Percentiles rank a stretch among this genome's conserved stretches.
Conservation (phyloP, 2,329 filamentous ascomycete species). For the Phialemoniopsis sp. region DNA sequence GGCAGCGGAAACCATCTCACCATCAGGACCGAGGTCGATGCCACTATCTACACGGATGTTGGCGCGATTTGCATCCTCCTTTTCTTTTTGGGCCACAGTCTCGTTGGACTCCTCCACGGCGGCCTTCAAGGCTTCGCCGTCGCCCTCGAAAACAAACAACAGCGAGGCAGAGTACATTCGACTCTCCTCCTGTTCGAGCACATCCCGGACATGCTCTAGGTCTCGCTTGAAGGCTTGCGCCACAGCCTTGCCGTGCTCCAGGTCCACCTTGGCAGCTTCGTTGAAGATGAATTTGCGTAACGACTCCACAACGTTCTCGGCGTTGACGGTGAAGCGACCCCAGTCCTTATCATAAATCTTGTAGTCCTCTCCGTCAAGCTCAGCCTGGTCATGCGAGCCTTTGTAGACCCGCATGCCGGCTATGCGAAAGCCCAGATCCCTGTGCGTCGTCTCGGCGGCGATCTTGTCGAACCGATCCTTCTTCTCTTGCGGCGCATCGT, state of each 20-base stretch:
- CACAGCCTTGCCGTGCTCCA: conserved; percentile 52
- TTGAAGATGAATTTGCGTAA: conserved; percentile 58
- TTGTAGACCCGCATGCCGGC: conserved; percentile 63
- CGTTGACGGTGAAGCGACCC: conserved; percentile 47
- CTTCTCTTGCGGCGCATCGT: conserved; percentile 59
- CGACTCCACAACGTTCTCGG: conserved; percentile 48
- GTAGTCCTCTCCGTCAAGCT: conserved; percentile 52
- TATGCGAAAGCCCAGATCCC: conserved; percentile 56
- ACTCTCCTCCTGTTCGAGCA: conserved; percentile 52
- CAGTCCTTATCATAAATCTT: conserved; percentile 61
- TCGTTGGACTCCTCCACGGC: conserved; percentile 52
- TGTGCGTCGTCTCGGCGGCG: conserved; percentile 54
- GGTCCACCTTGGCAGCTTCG: conserved; percentile 51
- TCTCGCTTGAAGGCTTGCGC: conserved; percentile 50
- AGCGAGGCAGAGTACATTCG: conserved; percentile 62
- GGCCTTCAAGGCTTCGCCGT: conserved; percentile 47
- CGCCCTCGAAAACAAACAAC: conserved; percentile 62
- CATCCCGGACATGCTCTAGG: conserved; percentile 45
- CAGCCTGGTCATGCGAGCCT: conserved; percentile 45
- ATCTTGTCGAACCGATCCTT: conserved; percentile 57
- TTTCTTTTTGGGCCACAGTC: conserved; percentile 49
- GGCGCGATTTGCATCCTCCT: conserved; percentile 19
- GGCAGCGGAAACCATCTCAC: conserved; percentile 14
- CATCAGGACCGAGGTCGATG: conserved; percentile 42
- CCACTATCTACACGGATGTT: conserved; percentile 51